Base-by-base conservation (phyloP, 164 flowering plant genomes). In the Chimonanthus praecox region DNA sequence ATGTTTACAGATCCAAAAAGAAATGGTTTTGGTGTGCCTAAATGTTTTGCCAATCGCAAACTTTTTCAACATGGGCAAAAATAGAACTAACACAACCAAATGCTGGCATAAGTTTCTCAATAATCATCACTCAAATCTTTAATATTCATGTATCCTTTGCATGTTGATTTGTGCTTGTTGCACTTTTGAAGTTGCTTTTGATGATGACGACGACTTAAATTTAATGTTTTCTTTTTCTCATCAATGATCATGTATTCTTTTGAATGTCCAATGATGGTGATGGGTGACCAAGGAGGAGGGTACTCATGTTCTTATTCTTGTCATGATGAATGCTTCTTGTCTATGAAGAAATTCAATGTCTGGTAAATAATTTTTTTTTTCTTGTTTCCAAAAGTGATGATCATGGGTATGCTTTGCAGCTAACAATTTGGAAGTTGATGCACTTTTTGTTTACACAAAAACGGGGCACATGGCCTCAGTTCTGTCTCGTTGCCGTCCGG, bases 391-490 rank as follows among this genome's bases (percentile, higher is more conserved):
- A 58, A 18, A 6, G 43, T 70, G 15, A 5, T 43, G 18, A 6
- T 58, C 11, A 45, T 71, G 73, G 4, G 58, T 43, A 6, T 74
- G 71, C 44, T 43, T 77, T 83, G 82, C 91, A 95, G 99, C 99
- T 2, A 92, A 92, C 84, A 93, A 89, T 75, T 76, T 93, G 74
- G 97, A 74, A 82, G 99, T 87, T 72, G 99, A 95, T 77, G 98
- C 99, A 13, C 72, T 95, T 48, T 95, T 94, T 72, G 98, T 92
- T 47, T 92, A 89, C 87, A 92, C 98, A 20, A 92, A 85, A 77
- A 69, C 84, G 3, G 98, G 97, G 15, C 91, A 88, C 84, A 95
- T 93, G 99, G 99, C 99, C 61, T 95, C 99, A 73, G 90, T 95
- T 51, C 76, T 95, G 70, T 93, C 99, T 43, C 91, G 97, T 8